These are phyloP conservation scores for Claviceps sp. DNA, from an alignment of 2,329 filamentous ascomycete genomes.

Conservation along the genomic window DNA sequence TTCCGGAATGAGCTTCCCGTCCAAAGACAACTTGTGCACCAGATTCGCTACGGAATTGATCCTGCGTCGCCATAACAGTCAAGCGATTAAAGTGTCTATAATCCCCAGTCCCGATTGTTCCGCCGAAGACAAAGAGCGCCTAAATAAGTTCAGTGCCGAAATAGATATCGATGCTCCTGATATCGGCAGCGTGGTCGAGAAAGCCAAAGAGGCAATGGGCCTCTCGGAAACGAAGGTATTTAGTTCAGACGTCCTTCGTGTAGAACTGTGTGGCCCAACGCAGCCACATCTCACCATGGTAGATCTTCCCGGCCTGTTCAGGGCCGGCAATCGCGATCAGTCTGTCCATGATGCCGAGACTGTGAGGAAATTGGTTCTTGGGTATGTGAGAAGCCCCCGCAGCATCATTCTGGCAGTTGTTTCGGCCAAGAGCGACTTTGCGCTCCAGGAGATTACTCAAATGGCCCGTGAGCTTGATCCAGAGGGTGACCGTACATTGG, in stretches of 20 bases:
- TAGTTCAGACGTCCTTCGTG: constrained; percentile 30
- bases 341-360: constrained; percentile 18
- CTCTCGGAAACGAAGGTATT: constrained; percentile 18
- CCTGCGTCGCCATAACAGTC: constrained; percentile 30
- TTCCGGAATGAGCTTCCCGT: constrained; percentile 46
- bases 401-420: constrained; percentile 49
- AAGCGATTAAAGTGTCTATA: constrained; percentile 20
- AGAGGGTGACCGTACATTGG: constrained; percentile 30
- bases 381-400: constrained; percentile 41
- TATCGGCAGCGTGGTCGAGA: constrained; percentile 4
- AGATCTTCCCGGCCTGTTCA: constrained; percentile 42
- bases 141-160: constrained; percentile 2
- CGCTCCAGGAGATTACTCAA: constrained; percentile 35
- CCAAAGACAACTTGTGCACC: constrained; percentile 45
- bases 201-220: constrained; percentile 7
- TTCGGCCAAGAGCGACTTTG: constrained; percentile 40
- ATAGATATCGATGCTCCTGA: constrained; percentile 2
- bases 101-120: constrained; percentile 17
- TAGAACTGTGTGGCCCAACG: constrained; percentile 34
- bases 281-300: constrained; percentile 42
- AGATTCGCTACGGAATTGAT: constrained; percentile 50
- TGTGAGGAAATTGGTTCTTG: constrained; percentile 25
- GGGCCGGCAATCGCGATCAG: constrained; percentile 29
- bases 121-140: constrained; percentile 12
- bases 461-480: constrained; percentile 4